A percentile compares a stretch with the other conserved stretches of the same genome.
Conservation (phyloP, 1,284 basidiomycete genomes). For the Austropuccinia psidii region DNA sequence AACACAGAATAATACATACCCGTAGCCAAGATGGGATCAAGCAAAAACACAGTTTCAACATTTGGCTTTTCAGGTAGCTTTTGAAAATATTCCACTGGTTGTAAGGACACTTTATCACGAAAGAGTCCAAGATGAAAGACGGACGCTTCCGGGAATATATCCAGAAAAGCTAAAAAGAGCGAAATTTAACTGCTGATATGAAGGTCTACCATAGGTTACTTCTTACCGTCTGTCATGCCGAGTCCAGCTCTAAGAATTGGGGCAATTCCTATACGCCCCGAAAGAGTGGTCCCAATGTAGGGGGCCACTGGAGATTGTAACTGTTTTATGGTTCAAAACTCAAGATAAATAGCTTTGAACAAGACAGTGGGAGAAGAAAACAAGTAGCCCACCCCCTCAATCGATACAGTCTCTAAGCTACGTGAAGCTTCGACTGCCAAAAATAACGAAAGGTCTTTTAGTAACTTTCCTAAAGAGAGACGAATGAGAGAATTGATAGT, state of each 20-base stretch:
- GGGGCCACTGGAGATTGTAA: constrained; percentile 49
- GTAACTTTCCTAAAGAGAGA: constrained; percentile 39
- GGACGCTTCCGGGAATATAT: constrained; percentile 72
- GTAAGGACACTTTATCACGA: constrained; percentile 77
- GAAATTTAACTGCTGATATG: neutral
- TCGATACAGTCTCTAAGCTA: constrained; percentile 56
- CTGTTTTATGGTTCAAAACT: too few relatives aligned
- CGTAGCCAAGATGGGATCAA: constrained; percentile 84
- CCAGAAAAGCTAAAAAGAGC: constrained; percentile 54
- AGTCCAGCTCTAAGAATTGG: constrained; percentile 87
- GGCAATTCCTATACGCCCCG: constrained; percentile 66
- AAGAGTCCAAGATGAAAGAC: constrained; percentile 86
- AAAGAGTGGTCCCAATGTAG: constrained; percentile 49
- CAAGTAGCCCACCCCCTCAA: constrained; percentile 58
- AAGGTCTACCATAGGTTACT: neutral
- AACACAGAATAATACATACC: constrained; percentile 49
- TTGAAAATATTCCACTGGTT: constrained; percentile 94
- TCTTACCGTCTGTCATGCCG: constrained; percentile 75
- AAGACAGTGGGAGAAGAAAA: too few relatives aligned
- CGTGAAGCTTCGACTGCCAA: constrained; percentile 68
- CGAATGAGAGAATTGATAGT: neutral
- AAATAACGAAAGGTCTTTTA: constrained; percentile 63
- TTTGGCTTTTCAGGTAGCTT: constrained; percentile 72
- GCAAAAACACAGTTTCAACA: constrained; percentile 71
- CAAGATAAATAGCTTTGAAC: too few relatives aligned